Base-by-base conservation (phyloP, 2,329 filamentous ascomycete genomes). In the Pseudofabraea citricarpa region DNA sequence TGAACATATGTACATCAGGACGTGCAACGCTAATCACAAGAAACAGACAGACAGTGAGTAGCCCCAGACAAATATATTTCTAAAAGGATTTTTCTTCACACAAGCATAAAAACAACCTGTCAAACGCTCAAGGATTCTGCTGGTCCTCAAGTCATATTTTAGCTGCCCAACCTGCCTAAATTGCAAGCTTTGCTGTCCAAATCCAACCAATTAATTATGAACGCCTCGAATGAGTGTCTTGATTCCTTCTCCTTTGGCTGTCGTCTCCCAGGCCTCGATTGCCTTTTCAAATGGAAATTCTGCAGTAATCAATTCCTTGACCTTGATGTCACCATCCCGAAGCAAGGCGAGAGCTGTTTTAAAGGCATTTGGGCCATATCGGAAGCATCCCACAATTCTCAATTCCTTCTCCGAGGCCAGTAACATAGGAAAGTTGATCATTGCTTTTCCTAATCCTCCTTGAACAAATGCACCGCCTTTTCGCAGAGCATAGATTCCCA, bases 401-500 rank as follows among this genome's bases (percentile, higher is more conserved):
- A 77, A 53, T 0, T 63, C 74, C 5, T 68, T 63, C 45, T 71
- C 72, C 45, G 71, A 76, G 2, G 67, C 66, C 0, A 65, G 66
- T 0, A 68, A 71, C 44, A 77, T 76, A 0, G 74, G 73, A 42
- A 77, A 76, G 1, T 66, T 54, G 10, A 77, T 66, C 37, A 44
- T 46, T 1, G 33, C n/a, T 24, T 46, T 49, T 8, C 51, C 51
- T 16, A 51, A 38, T 3, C 74, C 74, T 1, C 67, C 73, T 48
- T 77, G 73, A 1, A 77, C 68, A 56, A 64, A 74, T 0, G 64
- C 74, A 0, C 71, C 74, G 0, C 73, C 73, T 44, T 66, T 68
- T 49, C 63, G 69, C 2, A 63, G 52, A 1, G 65, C 60, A 41
- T 68, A 65, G 5, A 77, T 60, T 0, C 71, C 72, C 3, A 64